phyloP scores from a whole-genome alignment of 2,329 filamentous ascomycete species.

The Penicillium oxalicum region DNA sequence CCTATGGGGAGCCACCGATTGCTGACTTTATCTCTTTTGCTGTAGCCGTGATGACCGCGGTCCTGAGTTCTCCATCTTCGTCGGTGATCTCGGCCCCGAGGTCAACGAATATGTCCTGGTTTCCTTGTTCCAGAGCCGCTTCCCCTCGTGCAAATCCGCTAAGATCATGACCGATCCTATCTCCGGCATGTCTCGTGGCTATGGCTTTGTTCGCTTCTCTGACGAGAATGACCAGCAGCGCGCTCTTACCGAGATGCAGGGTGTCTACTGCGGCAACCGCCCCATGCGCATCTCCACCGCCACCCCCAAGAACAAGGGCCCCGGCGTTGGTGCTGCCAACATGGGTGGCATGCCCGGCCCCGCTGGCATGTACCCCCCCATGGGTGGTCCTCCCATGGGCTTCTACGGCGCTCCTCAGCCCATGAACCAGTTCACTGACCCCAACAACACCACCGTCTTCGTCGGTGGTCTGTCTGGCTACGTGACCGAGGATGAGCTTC shows the following conservation, averaged over 20 bases:
- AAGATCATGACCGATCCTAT: constrained; percentile 99
- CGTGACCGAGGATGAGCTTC: constrained; percentile 98
- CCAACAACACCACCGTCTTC: constrained; percentile 99
- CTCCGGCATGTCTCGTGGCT: constrained; percentile 93
- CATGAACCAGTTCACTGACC: constrained; percentile 99
- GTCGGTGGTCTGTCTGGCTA: constrained; percentile 96
- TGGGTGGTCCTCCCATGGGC: constrained; percentile 63
- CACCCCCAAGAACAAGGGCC: constrained; percentile 82
- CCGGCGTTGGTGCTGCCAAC: constrained; percentile 48
- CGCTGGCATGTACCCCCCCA: constrained; percentile 59
- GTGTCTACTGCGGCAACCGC: constrained; percentile 96
- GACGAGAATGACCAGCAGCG: constrained; percentile 95
- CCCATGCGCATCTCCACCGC: constrained; percentile 98
- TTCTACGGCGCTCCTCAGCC: constrained; percentile 63
- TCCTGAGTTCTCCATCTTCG: constrained; percentile 95
- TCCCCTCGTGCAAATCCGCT: constrained; percentile 95
- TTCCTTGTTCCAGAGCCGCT: constrained; percentile 92
- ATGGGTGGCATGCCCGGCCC: constrained; percentile 49
- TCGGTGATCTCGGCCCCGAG: constrained; percentile 93
- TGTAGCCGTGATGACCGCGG: constrained; percentile 78
- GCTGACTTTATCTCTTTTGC: constrained; percentile 7
- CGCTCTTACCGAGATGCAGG: constrained; percentile 95
- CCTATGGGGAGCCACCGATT: constrained; percentile 1
- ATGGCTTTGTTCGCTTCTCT: constrained; percentile 95
- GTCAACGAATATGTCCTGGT: constrained; percentile 98